phyloP scores from a whole-genome alignment of 192 early-diverging fungal species.

The Globomyces pollinis-pini region DNA sequence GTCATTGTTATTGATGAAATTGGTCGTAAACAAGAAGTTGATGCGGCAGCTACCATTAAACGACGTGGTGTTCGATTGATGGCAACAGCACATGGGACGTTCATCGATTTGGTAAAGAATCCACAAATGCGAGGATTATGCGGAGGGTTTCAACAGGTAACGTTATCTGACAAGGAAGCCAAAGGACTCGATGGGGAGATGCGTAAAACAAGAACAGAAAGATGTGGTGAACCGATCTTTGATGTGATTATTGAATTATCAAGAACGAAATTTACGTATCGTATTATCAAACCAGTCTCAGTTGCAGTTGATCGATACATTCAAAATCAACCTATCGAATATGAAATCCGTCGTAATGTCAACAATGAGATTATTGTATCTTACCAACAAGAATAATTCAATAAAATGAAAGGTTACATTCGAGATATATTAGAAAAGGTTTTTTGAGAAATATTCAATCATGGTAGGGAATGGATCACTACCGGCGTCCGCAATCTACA shows the following conservation, averaged over 20 bases:
- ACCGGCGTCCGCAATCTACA: too few species aligned
- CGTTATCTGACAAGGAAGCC: not conserved
- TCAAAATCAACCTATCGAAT: too few species aligned
- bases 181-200: not conserved
- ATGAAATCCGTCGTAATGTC: too few species aligned
- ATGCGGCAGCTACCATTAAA: not conserved
- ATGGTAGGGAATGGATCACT: too few species aligned
- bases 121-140: not conserved
- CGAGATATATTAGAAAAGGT: too few species aligned
- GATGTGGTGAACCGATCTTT: not conserved
- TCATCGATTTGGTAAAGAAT: not conserved
- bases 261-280: too few species aligned
- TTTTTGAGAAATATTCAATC: too few species aligned
- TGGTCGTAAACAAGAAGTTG: constrained; percentile 3
- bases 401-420: too few species aligned
- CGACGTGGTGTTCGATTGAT: constrained; percentile 4
- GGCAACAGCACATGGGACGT: constrained; percentile 1
- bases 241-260: not conserved
- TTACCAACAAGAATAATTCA: too few species aligned
- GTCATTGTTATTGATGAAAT: constrained; percentile 7
- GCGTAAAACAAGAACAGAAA: not conserved
- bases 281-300: too few species aligned
- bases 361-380: too few species aligned
- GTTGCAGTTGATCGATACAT: too few species aligned
- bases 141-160: not conserved